Evolutionary conservation across 2,329 filamentous ascomycete species (phyloP).

Genomic region (Colletotrichum chlorophyti): DNA sequence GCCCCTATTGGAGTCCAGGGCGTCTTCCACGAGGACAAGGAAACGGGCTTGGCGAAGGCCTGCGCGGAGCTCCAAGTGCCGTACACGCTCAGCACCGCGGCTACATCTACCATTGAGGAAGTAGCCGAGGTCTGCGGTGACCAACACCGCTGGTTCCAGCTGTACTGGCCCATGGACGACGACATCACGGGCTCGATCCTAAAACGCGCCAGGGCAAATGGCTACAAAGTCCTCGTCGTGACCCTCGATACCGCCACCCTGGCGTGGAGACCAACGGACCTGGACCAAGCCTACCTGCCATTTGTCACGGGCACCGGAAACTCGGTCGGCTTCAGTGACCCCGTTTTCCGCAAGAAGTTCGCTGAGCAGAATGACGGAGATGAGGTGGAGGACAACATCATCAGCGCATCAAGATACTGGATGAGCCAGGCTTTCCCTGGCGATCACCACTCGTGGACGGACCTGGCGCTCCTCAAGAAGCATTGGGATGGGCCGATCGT

Average conservation of each 20-base stretch:
- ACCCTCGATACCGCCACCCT: slow-evolving; percentile 76
- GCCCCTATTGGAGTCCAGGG: slow-evolving; percentile 75
- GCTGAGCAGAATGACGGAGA: slow-evolving; percentile 54
- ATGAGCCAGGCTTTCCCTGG: slow-evolving; percentile 58
- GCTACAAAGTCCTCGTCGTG: slow-evolving; percentile 72
- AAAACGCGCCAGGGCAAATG: slow-evolving; percentile 63
- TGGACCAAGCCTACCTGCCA: slow-evolving; percentile 67
- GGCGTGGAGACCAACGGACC: slow-evolving; percentile 72
- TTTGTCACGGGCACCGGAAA: slow-evolving; percentile 67
- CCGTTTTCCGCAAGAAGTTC: slow-evolving; percentile 67
- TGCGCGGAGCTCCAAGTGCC: slow-evolving; percentile 67
- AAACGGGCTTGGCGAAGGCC: slow-evolving; percentile 68
- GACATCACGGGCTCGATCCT: slow-evolving; percentile 71
- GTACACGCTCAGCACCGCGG: slow-evolving; percentile 72
- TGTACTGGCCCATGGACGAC: slow-evolving; percentile 76
- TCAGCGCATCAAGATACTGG: slow-evolving; percentile 61
- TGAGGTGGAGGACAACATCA: slow-evolving; percentile 53
- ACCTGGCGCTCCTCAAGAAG: slow-evolving; percentile 63
- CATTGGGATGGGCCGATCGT: slow-evolving; percentile 69
- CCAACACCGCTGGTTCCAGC: slow-evolving; percentile 72
- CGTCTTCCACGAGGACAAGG: slow-evolving; percentile 70
- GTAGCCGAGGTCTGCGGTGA: slow-evolving; percentile 64
- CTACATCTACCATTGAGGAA: slow-evolving; percentile 69
- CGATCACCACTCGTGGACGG: slow-evolving; percentile 63
- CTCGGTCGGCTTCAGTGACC: slow-evolving; percentile 70